phyloP scores from a whole-genome alignment of 148 eudicot species.

The Camellia granthamiana region DNA sequence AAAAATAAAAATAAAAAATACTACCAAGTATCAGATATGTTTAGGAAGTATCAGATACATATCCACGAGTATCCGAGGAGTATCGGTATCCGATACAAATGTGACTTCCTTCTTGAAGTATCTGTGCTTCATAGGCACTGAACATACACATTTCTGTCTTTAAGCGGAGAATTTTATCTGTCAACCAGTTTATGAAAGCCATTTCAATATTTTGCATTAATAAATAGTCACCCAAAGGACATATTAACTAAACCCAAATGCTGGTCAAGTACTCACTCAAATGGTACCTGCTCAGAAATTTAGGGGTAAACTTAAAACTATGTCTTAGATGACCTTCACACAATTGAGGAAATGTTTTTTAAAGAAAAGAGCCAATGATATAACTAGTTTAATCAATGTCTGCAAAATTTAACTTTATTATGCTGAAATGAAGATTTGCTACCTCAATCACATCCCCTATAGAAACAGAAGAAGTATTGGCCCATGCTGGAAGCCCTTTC shows the following conservation, averaged over 20 bases:
- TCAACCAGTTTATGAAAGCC: not conserved
- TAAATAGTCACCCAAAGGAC: not conserved
- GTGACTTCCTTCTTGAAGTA: no score
- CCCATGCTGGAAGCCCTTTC: conserved; percentile 74
- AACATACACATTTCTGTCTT: not conserved
- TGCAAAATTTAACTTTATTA: not conserved
- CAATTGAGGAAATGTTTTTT: not conserved
- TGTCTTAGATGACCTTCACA: not conserved
- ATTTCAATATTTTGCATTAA: not conserved
- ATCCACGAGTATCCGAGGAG: no score
- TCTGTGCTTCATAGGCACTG: no score
- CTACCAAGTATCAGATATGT: no score
- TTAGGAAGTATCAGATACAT: no score
- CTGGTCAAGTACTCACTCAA: not conserved
- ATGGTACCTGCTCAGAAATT: not conserved
- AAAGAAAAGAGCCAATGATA: not conserved
- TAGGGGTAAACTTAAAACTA: not conserved
- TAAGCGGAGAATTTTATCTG: not conserved
- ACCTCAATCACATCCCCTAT: conserved; percentile 82
- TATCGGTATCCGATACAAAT: no score
- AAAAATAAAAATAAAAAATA: no score
- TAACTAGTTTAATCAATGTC: not conserved
- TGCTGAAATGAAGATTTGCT: not conserved
- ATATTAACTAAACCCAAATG: not conserved
- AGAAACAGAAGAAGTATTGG: conserved; percentile 77